Evolutionary conservation across 2,329 filamentous ascomycete species (phyloP).

Genomic region (Diplocarpon rosae): DNA sequence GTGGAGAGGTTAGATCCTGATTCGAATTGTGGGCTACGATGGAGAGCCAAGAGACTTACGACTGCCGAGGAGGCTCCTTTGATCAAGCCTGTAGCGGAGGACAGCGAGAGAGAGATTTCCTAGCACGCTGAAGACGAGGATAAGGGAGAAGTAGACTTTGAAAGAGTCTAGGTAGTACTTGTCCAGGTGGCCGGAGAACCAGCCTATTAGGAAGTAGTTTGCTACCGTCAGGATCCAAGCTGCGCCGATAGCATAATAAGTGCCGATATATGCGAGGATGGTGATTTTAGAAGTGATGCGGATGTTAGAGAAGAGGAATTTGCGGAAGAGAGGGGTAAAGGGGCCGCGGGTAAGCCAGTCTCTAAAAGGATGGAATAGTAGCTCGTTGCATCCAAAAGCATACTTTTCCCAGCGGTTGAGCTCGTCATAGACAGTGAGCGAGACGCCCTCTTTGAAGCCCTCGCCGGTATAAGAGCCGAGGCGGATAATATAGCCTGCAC

Average conservation of each 20-base stretch:
- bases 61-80: slow-evolving; percentile 23
- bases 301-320: slow-evolving; percentile 50
- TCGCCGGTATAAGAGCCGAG: slow-evolving; percentile 57
- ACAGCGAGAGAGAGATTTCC: slow-evolving; percentile 25
- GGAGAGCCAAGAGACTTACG: slow-evolving; percentile 5
- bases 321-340: slow-evolving; percentile 53
- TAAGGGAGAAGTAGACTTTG: slow-evolving; percentile 50
- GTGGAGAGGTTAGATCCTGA: neutral
- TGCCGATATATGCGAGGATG: slow-evolving; percentile 58
- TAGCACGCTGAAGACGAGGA: slow-evolving; percentile 53
- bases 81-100: slow-evolving; percentile 16
- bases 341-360: slow-evolving; percentile 52
- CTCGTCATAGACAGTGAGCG: slow-evolving; percentile 62
- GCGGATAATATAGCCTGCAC: slow-evolving; percentile 55
- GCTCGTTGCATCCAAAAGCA: slow-evolving; percentile 59
- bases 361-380: slow-evolving; percentile 57
- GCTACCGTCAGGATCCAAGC: slow-evolving; percentile 54
- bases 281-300: slow-evolving; percentile 57
- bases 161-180: slow-evolving; percentile 59
- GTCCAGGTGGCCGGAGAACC: slow-evolving; percentile 56
- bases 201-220: slow-evolving; percentile 64
- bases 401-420: slow-evolving; percentile 64
- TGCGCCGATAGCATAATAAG: slow-evolving; percentile 53
- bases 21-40: neutral
- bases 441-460: slow-evolving; percentile 65